Base-by-base conservation (phyloP, 352 stramenopile genomes). In the Heterotrichella gracilis region DNA sequence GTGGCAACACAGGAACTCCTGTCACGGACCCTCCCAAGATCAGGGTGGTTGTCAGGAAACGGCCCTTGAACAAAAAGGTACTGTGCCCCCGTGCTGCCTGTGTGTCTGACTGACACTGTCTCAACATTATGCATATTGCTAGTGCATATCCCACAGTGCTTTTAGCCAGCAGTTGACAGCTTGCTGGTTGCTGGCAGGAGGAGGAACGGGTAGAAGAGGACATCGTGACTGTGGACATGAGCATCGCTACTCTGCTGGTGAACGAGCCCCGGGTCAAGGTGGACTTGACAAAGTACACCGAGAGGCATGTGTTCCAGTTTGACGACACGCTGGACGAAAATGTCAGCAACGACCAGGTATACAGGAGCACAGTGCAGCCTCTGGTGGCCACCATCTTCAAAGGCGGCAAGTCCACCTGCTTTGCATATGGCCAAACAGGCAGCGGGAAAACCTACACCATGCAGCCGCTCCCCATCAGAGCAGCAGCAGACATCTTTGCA, bases 271-370 rank as follows among this genome's bases (percentile, higher is more conserved):
- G 96, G 76, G 78, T 95, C 40, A 88, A 89, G 70, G 92, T 98
- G 13, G 90, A 97, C 23, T 96, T 97, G 71, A 95, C 84, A 64
- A 97, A 97, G 78, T 97, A 94, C 74, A 78, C 96, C 13, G 89
- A 96, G 75, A 94, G 91, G 75, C 93, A 89, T 25, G 81, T 84
- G 0, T 98, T 98, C 76, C 79, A 82, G 53, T 84, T 90, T 64
- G 83, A 91, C 75, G 80, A 96, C 79, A 86, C 85, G 0, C 97
- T 97, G 76, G 84, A 92, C 70, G 90, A 97, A 70, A 75, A 80
- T 3, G 79, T 79, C 9, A 81, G 76, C 2, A 97, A 89, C 20
- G 84, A 95, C 71, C 77, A 90, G 25, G 87, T 96, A 42, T 96
- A 96, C 78, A 76, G 83, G 68, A 78, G 83, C 73, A 84, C 87